phyloP scores from a whole-genome alignment of 2,329 filamentous ascomycete species.

The Gremmenia infestans region DNA sequence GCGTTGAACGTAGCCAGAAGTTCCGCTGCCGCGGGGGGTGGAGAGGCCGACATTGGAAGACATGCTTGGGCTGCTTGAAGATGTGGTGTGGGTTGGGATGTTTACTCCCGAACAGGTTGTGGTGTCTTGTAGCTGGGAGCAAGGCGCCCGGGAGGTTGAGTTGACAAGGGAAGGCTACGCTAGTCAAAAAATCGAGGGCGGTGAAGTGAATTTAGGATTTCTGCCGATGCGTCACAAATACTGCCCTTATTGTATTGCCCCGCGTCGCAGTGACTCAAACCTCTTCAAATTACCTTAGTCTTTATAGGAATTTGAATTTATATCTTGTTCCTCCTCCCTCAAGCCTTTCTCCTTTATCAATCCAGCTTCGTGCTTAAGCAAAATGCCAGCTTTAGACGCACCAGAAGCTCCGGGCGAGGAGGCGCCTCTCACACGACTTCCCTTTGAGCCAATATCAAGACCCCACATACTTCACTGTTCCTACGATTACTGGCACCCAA shows the following conservation, averaged over 20 bases:
- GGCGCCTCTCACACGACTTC: constrained; percentile 39
- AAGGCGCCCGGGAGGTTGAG: too few species aligned
- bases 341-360: not conserved
- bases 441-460: constrained; percentile 78
- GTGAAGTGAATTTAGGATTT: constrained; percentile 3
- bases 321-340: not conserved
- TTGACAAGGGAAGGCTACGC: not conserved
- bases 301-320: not conserved
- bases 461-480: constrained; percentile 92
- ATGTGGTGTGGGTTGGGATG: constrained; percentile 6
- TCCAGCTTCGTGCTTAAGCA: not conserved
- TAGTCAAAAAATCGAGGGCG: constrained; percentile 7
- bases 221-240: not conserved
- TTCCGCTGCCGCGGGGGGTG: constrained; percentile 90
- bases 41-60: constrained; percentile 95
- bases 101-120: not conserved
- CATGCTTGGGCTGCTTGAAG: constrained; percentile 54
- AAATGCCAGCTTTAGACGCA: constrained; percentile 27
- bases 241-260: constrained; percentile 3
- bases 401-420: constrained; percentile 10
- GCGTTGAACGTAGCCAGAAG: constrained; percentile 94
- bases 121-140: too few species aligned
- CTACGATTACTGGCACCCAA: constrained; percentile 86
- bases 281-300: not conserved
- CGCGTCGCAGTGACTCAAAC: constrained; percentile 1